These are phyloP conservation scores for Berkeleyomyces rouxiae DNA, from an alignment of 2,329 filamentous ascomycete species.

Conservation along the genomic window DNA sequence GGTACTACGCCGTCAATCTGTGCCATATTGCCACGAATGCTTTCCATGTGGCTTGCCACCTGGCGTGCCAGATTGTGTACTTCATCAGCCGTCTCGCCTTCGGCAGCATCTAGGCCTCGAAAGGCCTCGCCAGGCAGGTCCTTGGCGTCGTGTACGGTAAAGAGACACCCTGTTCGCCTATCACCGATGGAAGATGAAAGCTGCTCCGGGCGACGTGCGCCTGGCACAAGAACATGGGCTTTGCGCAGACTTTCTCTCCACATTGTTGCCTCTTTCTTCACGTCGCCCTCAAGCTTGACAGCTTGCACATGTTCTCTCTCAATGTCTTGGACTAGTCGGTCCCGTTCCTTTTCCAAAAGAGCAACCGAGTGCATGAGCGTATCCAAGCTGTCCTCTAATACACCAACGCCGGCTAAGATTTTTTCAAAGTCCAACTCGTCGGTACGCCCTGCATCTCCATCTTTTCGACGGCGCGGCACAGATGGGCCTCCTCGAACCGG, in stretches of 20 bases:
- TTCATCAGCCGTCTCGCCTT: slow-evolving; percentile 12
- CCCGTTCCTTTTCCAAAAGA: slow-evolving; percentile 41
- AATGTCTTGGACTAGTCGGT: slow-evolving; percentile 37
- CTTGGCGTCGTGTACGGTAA: background rate
- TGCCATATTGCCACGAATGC: slow-evolving; percentile 35
- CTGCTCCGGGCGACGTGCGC: background rate
- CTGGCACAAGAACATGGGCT: slow-evolving; percentile 17
- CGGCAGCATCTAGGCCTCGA: slow-evolving; percentile 30
- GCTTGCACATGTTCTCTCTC: slow-evolving; percentile 38
- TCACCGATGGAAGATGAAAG: background rate
- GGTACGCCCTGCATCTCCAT: slow-evolving; percentile 29
- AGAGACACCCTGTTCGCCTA: background rate
- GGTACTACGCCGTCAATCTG: slow-evolving; percentile 37
- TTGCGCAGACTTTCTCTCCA: slow-evolving; percentile 33
- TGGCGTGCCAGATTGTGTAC: slow-evolving; percentile 19
- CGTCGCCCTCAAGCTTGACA: slow-evolving; percentile 36
- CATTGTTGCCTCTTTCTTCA: slow-evolving; percentile 34
- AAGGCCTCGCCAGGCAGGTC: background rate
- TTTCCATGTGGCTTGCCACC: slow-evolving; percentile 39
- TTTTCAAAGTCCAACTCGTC: slow-evolving; percentile 50
- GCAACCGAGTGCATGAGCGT: slow-evolving; percentile 46
- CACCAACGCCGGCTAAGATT: slow-evolving; percentile 40
- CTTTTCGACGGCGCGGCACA: slow-evolving; percentile 18
- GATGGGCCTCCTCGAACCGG: slow-evolving; percentile 8
- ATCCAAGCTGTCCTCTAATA: slow-evolving; percentile 41